Evolutionary conservation across 176 grass and related monocot species (phyloP).

Genomic region (Ensete glaucum): DNA sequence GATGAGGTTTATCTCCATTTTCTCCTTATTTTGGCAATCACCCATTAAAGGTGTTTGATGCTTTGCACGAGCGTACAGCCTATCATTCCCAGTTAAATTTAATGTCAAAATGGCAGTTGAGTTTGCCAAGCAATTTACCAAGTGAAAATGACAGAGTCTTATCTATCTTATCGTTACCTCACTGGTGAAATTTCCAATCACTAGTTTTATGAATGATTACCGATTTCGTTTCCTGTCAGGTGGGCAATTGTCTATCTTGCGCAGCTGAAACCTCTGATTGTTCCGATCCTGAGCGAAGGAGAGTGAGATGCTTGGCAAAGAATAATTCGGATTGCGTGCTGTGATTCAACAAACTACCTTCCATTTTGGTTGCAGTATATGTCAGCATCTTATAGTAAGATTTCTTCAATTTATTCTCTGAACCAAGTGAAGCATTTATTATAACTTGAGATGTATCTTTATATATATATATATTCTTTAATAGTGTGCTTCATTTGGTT

Average conservation of each 20-base stretch:
- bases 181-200: background rate
- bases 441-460: too few species aligned
- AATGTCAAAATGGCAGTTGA: background rate
- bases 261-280: constrained; percentile 90
- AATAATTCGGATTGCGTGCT: constrained; percentile 3
- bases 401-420: background rate
- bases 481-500: background rate
- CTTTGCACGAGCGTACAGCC: too few species aligned
- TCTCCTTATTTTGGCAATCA: background rate
- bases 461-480: background rate
- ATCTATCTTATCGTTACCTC: too few species aligned
- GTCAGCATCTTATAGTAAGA: background rate
- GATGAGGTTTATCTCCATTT: background rate
- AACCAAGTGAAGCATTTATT: background rate
- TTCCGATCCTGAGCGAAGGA: constrained; percentile 70
- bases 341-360: background rate
- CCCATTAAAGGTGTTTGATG: background rate
- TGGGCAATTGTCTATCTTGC: constrained; percentile 95
- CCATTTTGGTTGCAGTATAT: background rate
- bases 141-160: background rate
- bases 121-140: background rate
- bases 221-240: constrained; percentile 30
- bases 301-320: constrained; percentile 34
- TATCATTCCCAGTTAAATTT: background rate
- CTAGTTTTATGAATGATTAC: background rate